Base-by-base conservation (phyloP, 495 filamentous ascomycete species). In the Amorphotheca resinae region DNA sequence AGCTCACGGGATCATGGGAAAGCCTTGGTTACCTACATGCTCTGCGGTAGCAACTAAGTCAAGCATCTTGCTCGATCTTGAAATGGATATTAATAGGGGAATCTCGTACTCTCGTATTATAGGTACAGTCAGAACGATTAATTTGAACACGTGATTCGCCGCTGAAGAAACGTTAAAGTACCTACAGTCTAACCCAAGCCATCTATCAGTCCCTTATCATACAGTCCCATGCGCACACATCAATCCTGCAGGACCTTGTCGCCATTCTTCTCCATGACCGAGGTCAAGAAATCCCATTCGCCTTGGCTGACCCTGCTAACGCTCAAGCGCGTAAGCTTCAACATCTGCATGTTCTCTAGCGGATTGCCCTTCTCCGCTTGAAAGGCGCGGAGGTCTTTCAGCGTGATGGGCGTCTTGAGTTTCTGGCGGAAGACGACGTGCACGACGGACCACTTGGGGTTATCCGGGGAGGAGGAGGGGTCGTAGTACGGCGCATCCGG, bases 381-480 rank as follows among this genome's bases (percentile, higher is more conserved):
- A 58, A 70, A 72, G 28, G 66, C 69, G 54, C 86, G 81, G 32
- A 98, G 70, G 53, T 87, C 80, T 45, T 73, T 72, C 44, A 95
- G 65, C 7, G 72, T 74, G 38, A 95, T 68, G 3, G 76, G 69
- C n/a, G 72, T 66, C n/a, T 60, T 56, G 47, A 96, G 80, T 61
- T 93, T 95, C 54, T 72, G 73, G 40, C 78, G 72, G 59, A 93
- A 95, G 54, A 77, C 69, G 34, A 98, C 91, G 41, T 89, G 79
- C 16, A 96, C 91, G 30, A 85, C 72, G 28, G 74, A 80, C 91
- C 91, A 98, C 55, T 80, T 88, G 6, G 86, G 86, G 31, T 80
- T 73, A n/a, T 80, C 74, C n/a, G 71, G 76, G 4, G 62, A 71
- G 28, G 73, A 70, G 14, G 69, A 74, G 6, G 81, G 61, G 57